Conservation (phyloP, 345 rosid species). For the Linum lewisii region DNA sequence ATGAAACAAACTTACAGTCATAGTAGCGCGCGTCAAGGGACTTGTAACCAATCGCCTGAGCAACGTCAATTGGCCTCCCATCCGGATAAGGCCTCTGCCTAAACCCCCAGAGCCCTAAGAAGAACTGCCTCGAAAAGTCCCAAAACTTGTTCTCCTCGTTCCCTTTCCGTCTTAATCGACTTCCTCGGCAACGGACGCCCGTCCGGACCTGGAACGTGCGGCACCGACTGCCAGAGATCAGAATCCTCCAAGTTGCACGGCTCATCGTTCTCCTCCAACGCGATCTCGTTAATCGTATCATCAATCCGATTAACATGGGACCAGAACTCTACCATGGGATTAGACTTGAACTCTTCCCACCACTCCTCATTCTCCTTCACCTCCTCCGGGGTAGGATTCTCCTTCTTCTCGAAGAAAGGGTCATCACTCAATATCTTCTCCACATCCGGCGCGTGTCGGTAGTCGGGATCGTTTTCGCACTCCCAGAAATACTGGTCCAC, state of each 20-base stretch:
- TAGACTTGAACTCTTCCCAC: constrained; percentile 55
- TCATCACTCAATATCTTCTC: constrained; percentile 55
- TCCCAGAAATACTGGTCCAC: constrained; percentile 70
- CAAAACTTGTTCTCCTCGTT: constrained; percentile 93
- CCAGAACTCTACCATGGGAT: constrained; percentile 63
- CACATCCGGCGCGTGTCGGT: constrained; percentile 71
- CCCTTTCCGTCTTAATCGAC: constrained; percentile 52
- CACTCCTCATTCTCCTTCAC: constrained; percentile 54
- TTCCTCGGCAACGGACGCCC: constrained; percentile 90
- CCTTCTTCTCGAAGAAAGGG: constrained; percentile 49
- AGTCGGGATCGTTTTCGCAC: constrained; percentile 61
- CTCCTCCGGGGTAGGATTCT: constrained; percentile 60
- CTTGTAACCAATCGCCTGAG: constrained; percentile 89
- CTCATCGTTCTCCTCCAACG: constrained; percentile 40
- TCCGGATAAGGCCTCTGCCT: constrained; percentile 82
- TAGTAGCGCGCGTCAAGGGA: constrained; percentile 74
- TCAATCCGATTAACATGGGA: constrained; percentile 52
- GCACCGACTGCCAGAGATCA: constrained; percentile 62
- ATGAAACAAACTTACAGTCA: constrained; percentile 51
- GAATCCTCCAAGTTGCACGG: constrained; percentile 63
- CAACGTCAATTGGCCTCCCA: constrained; percentile 70
- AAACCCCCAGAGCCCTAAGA: constrained; percentile 88
- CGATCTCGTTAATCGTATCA: constrained; percentile 47
- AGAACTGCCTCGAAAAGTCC: constrained; percentile 78
- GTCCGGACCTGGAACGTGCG: constrained; percentile 62